Evolutionary conservation across 345 rosid genomes (phyloP).

Genomic region (Hypericum perforatum): DNA sequence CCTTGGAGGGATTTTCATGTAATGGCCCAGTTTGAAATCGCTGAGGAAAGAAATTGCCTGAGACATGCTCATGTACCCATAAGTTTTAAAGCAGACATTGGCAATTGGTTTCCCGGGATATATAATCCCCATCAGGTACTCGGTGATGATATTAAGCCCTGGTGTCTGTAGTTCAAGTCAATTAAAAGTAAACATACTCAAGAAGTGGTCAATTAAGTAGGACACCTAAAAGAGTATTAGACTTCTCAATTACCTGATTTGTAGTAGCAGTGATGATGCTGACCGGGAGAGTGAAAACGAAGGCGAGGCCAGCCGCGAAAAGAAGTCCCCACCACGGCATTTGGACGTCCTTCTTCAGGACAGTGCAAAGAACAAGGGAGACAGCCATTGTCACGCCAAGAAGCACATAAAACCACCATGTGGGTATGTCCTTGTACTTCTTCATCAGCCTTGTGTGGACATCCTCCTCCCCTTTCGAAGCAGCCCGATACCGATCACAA

Average conservation of each 20-base stretch:
- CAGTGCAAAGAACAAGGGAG: conserved; percentile 52
- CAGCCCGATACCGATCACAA: conserved; percentile 40
- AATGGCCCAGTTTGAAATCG: conserved; percentile 33
- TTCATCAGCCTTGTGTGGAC: conserved; percentile 75
- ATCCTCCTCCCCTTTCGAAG: conserved; percentile 65
- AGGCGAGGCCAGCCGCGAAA: conserved; percentile 64
- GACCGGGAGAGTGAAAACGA: conserved; percentile 58
- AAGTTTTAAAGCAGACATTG: conserved; percentile 31
- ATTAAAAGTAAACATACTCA: too few relatives aligned
- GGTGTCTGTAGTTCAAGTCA: too few relatives aligned
- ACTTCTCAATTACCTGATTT: conserved; percentile 45
- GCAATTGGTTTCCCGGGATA: conserved; percentile 28
- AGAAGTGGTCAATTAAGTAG: too few relatives aligned
- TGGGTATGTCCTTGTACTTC: conserved; percentile 72
- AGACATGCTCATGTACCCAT: conserved; percentile 33
- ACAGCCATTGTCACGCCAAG: conserved; percentile 34
- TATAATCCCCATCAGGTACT: conserved; percentile 26
- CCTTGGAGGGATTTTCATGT: conserved; percentile 35
- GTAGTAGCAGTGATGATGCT: conserved; percentile 94
- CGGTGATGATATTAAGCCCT: conserved; percentile 27
- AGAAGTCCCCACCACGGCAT: conserved; percentile 98
- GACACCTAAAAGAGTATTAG: too few relatives aligned
- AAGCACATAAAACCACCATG: conserved; percentile 71
- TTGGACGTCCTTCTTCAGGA: conserved; percentile 67
- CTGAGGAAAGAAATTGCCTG: conserved; percentile 28